phyloP scores from a whole-genome alignment of 1,139 yeast species.

The Saccharomyces hybrid region DNA sequence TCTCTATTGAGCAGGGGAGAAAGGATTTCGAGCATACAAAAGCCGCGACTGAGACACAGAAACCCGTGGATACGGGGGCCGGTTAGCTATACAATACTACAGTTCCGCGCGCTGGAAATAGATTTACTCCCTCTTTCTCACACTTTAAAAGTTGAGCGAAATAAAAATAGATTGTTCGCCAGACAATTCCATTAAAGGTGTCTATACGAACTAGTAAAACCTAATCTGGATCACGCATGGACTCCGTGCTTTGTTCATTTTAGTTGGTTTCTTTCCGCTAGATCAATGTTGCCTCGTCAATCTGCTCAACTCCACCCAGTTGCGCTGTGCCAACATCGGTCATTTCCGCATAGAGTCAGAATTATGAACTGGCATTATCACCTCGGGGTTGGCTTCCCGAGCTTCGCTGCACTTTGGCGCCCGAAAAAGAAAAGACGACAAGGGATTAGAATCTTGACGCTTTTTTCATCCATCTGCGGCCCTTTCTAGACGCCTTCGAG shows the following conservation, averaged over 20 bases:
- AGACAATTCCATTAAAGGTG: background rate
- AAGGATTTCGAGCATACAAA: background rate
- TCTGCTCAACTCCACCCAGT: no score
- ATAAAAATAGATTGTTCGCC: background rate
- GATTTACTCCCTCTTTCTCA: background rate
- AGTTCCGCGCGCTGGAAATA: background rate
- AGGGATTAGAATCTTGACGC: background rate
- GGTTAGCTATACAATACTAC: background rate
- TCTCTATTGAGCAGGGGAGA: no score
- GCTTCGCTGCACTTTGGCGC: background rate
- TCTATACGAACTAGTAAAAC: background rate
- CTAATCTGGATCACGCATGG: background rate
- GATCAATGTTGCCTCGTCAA: background rate
- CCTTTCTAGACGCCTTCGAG: background rate
- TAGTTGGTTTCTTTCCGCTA: background rate
- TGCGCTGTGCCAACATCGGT: no score
- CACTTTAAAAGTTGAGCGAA: background rate
- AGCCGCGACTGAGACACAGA: background rate
- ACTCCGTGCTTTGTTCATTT: background rate
- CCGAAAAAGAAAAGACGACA: background rate
- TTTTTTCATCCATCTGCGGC: background rate
- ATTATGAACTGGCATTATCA: background rate
- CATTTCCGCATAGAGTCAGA: background rate
- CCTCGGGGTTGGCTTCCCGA: slow-evolving; percentile 1
- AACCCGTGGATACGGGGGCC: no score